Base-by-base conservation (phyloP, 2,329 filamentous ascomycete genomes). In the Stagonosporopsis rhizophila region DNA sequence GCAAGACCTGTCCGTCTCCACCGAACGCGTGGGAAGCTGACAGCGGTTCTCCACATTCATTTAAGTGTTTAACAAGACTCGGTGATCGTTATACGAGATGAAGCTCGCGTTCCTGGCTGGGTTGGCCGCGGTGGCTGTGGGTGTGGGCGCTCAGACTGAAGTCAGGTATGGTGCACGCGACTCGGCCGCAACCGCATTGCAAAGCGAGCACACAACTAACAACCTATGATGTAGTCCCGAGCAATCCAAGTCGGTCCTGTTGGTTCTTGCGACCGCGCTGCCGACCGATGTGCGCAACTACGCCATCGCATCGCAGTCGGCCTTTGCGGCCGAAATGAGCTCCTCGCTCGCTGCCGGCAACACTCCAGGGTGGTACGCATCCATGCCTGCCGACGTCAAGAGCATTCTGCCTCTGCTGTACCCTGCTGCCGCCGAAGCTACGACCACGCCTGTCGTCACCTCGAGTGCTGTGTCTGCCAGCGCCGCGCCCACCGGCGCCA, bases 301-400 rank as follows among this genome's bases (percentile, higher is more conserved):
- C 54, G 79, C 77, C 32, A 59, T 78, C 47, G 79, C 78, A 58
- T 78, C 79, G 67, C 66, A 72, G 17, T 70, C 73, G 49, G 77
- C 71, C 41, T 79, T 79, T 59, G 75, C 74, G 51, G 67, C 73
- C 11, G 67, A 76, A 39, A 74, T 82, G 67, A 73, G 73, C 12
- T 78, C 78, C 8, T 74, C 79, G 41, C 74, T 82, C 70, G 65
- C 72, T 11, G 77, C 76, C 28, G 77, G 79, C 65, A 67, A 73
- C 27, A 77, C 76, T 17, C 79, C 80, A 17, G 58, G 68, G 3
- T 82, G 80, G 80, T 81, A 79, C 70, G 66, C 73, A 8, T 72
- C 75, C 8, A 75, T 82, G 3, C 80, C 80, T 6, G 64, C 73
- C 40, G 77, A 79, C 52, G 73, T 82, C 42, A 75, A 81, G 72